Evolutionary conservation across 139 green algal species (phyloP), one percentile per base, ranked within the genome.

Genomic region (Chlamydomonas sphaeroides): DNA sequence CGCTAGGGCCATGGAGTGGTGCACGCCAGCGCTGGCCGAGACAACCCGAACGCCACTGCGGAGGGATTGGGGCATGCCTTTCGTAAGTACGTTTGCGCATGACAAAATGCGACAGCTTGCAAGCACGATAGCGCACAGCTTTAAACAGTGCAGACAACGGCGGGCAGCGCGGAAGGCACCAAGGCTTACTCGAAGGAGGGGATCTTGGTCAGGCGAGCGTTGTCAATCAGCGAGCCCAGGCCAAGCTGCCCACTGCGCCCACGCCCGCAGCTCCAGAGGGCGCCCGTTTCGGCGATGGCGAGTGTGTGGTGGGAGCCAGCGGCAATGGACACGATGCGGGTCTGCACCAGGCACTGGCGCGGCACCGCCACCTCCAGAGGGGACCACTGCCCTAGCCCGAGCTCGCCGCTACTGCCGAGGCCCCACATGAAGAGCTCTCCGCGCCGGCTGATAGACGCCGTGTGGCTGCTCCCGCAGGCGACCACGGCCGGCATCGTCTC

Each of bases 391-490:
- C 90, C 89, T 2, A 94, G 90, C 3, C 93, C 93, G 25, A 97
- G 87, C 88, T 97, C 93, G n/a, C 93, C 93, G 79, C 85, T 91
- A 76, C 81, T 92, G 18, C 90, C 92, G 23, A 97, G 85, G 66
- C 94, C 94, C 94, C 94, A 97, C 23, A 93, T 93, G 85, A 93
- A 94, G 1, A 97, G 87, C 83, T 95, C 88, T 17, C 91, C 91
- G 63, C 92, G 80, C n/a, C 93, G 86, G 2, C 90, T 93, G 59
- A 97, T 95, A 42, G 77, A 79, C 25, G 85, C 86, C 3, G 87
- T 89, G 91, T 94, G 89, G 62, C 86, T 88, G 53, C 71, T 90
- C 70, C 94, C 94, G 39, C 86, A 92, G 4, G 87, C 85, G 3
- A 97, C 93, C 2, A 96, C 93, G 0, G 94, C 93, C 0, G 94